Conservation (phyloP, 1,284 basidiomycete genomes). For the Phylloporus sp. region DNA sequence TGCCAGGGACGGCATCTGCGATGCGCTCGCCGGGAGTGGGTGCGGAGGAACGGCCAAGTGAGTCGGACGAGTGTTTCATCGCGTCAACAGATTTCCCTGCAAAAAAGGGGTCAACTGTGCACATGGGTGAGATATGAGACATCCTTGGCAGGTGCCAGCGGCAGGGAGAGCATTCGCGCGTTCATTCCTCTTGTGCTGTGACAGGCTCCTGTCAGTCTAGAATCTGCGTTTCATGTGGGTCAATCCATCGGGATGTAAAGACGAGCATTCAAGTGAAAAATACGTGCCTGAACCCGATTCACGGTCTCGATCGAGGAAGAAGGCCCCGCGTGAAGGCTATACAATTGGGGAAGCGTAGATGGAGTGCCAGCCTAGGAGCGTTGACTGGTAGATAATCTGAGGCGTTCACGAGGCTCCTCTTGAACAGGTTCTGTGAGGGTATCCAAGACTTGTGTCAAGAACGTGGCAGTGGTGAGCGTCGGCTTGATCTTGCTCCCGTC, state of each 20-base stretch:
- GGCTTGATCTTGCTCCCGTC: too few species aligned
- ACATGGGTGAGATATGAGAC: background rate
- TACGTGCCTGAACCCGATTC: slow-evolving; percentile 1
- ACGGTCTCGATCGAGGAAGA: slow-evolving; percentile 49
- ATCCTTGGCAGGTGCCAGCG: slow-evolving; percentile 8
- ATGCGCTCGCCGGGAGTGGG: slow-evolving; percentile 30
- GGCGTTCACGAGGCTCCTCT: too few species aligned
- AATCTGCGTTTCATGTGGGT: too few species aligned
- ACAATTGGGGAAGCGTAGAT: too few species aligned
- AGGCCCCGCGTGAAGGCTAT: slow-evolving; percentile 1
- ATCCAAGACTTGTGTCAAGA: too few species aligned
- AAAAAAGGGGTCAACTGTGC: background rate
- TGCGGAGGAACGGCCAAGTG: too few species aligned
- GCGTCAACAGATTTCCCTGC: slow-evolving; percentile 29
- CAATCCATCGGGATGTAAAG: too few species aligned
- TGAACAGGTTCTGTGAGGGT: too few species aligned
- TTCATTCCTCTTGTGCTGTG: slow-evolving; percentile 36
- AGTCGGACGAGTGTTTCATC: too few species aligned
- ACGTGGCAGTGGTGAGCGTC: too few species aligned
- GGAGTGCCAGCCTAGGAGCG: too few species aligned
- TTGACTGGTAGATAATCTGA: too few species aligned
- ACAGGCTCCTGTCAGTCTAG: slow-evolving; percentile 14
- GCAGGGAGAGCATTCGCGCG: slow-evolving; percentile 14
- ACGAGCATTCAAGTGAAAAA: background rate
- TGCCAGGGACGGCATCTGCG: slow-evolving; percentile 7